Conservation (phyloP, 2,329 filamentous ascomycete species). For the Capronia epimyces region DNA sequence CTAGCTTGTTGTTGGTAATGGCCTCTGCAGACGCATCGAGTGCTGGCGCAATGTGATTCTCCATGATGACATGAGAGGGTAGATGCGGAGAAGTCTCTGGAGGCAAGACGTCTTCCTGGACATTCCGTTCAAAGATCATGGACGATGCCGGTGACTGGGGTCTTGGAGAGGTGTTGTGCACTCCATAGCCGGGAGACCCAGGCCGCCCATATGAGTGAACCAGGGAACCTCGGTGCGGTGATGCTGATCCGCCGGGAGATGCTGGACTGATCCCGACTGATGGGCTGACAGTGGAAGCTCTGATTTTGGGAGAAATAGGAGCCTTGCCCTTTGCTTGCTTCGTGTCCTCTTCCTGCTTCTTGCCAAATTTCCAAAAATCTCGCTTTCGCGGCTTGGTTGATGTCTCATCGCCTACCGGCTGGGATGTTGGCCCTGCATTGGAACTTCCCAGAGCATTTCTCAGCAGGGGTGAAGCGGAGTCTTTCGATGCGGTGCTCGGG, state of each 20-base stretch:
- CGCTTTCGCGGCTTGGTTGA: conserved; percentile 48
- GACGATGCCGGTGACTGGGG: conserved; percentile 70
- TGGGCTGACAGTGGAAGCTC: conserved; percentile 28
- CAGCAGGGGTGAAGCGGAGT: conserved; percentile 22
- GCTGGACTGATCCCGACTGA: conserved; percentile 25
- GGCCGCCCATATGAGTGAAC: conserved; percentile 41
- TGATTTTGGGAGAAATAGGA: conserved; percentile 19
- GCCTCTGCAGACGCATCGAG: conserved; percentile 86
- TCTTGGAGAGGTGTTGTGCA: conserved; percentile 65
- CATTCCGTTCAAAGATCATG: conserved; percentile 87
- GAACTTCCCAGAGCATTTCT: conserved; percentile 4
- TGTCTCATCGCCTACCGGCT: conserved; percentile 10
- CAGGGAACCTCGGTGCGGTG: conserved; percentile 31
- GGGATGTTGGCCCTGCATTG: not conserved
- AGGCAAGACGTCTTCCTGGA: conserved; percentile 69
- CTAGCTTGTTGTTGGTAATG: conserved; percentile 78
- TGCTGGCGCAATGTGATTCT: conserved; percentile 88
- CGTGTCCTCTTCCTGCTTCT: conserved; percentile 50
- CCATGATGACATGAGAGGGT: conserved; percentile 85
- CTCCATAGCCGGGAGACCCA: conserved; percentile 58
- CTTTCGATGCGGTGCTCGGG: conserved; percentile 25
- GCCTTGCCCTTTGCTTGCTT: conserved; percentile 33
- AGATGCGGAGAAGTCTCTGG: conserved; percentile 76
- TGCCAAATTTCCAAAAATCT: conserved; percentile 57
- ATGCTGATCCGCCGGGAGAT: conserved; percentile 42